Percentiles rank a stretch among this genome's conserved stretches.
These are phyloP conservation scores for Beauveria varroae DNA, from an alignment of 2,329 filamentous ascomycete species.

Conservation along the genomic window DNA sequence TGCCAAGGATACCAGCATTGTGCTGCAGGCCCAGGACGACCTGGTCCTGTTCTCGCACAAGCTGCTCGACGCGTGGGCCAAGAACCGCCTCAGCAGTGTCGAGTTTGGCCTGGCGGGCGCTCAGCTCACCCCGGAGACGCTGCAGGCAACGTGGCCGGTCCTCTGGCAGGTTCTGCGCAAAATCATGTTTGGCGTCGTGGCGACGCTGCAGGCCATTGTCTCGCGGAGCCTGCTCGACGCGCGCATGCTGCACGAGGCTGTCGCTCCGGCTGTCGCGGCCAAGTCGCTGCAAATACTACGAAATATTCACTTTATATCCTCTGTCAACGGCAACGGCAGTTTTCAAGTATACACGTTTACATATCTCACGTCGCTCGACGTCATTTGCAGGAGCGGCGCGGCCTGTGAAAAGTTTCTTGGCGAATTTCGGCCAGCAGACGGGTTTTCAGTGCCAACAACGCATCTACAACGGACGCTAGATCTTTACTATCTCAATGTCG, in stretches of 20 bases:
- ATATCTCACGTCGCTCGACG: conserved; percentile 74
- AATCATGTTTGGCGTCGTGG: conserved; percentile 66
- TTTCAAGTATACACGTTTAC: conserved; percentile 84
- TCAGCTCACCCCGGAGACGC: conserved; percentile 57
- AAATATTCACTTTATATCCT: conserved; percentile 75
- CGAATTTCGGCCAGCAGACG: conserved; percentile 42
- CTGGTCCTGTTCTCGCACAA: conserved; percentile 59
- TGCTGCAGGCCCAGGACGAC: conserved; percentile 50
- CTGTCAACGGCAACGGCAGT: conserved; percentile 60
- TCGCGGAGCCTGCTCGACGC: conserved; percentile 52
- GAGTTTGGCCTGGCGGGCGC: conserved; percentile 59
- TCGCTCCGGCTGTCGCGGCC: conserved; percentile 57
- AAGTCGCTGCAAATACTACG: conserved; percentile 68
- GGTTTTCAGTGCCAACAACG: conserved; percentile 22
- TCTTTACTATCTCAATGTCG: conserved; percentile 79
- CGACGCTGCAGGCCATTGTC: conserved; percentile 66
- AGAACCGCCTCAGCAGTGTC: conserved; percentile 64
- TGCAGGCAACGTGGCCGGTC: conserved; percentile 57
- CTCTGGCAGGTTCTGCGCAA: conserved; percentile 72
- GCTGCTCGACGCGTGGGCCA: conserved; percentile 64
- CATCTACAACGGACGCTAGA: conserved; percentile 64
- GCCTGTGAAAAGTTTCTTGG: conserved; percentile 60
- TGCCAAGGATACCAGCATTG: conserved; percentile 33
- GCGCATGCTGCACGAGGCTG: conserved; percentile 32
- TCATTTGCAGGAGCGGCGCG: conserved; percentile 62